Percentiles rank a stretch among this genome's conserved stretches.
These are phyloP conservation scores for Fusarium verrucosum DNA, from an alignment of 2,329 filamentous ascomycete species.

Conservation along the genomic window DNA sequence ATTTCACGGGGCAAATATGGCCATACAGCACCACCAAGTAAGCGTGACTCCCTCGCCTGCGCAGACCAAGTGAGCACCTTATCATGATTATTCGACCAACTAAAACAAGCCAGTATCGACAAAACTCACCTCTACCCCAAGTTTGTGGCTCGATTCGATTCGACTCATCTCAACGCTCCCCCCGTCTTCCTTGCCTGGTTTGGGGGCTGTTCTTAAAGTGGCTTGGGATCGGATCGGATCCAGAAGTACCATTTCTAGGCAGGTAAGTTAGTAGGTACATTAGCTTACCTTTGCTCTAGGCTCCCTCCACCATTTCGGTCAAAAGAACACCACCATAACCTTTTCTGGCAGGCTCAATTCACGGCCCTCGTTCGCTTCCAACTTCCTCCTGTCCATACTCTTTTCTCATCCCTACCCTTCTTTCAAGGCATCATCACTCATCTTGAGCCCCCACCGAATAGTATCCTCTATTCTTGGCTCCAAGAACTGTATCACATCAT, in stretches of 20 bases:
- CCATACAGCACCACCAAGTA: too few relatives aligned
- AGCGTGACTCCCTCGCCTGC: conserved; percentile 31
- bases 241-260: conserved; percentile 29
- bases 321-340: conserved; percentile 43
- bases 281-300: conserved; percentile 31
- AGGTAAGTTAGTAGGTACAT: conserved; percentile 37
- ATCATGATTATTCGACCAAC: background rate
- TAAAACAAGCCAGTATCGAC: background rate
- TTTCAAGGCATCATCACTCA: conserved; percentile 39
- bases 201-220: conserved; percentile 31
- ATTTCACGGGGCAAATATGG: conserved; percentile 18
- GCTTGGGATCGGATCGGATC: conserved; percentile 29
- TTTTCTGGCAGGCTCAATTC: conserved; percentile 38
- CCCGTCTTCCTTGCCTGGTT: background rate
- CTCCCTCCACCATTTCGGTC: conserved; percentile 30
- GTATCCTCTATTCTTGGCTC: conserved; percentile 3
- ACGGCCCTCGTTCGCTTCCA: conserved; percentile 36
- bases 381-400: conserved; percentile 21
- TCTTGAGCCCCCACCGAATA: conserved; percentile 20
- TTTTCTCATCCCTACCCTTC: conserved; percentile 10
- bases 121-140: background rate
- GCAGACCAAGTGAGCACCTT: conserved; percentile 25
- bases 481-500: conserved; percentile 10
- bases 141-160: conserved; percentile 22
- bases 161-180: background rate